Conservation (phyloP, 1,139 yeast genomes). For the Candida smagusa region DNA sequence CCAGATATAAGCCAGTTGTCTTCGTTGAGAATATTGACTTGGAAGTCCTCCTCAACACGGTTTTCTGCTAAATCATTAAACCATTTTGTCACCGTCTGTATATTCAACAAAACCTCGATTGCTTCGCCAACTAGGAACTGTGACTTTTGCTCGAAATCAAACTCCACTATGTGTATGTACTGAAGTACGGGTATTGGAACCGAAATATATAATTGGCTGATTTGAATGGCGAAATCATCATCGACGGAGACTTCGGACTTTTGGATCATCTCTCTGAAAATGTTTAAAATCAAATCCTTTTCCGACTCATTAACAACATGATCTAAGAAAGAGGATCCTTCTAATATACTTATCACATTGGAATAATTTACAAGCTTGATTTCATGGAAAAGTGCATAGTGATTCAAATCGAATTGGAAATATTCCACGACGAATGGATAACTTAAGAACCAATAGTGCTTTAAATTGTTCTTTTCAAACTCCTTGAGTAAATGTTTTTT, state of each 20-base stretch:
- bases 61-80: conserved; percentile 13
- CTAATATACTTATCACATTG: conserved; percentile 15
- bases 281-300: conserved; percentile 12
- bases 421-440: conserved; percentile 20
- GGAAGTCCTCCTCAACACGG: conserved; percentile 18
- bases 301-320: conserved; percentile 14
- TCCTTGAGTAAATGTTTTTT: conserved; percentile 6
- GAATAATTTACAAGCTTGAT: conserved; percentile 20
- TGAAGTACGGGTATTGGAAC: conserved; percentile 54
- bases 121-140: conserved; percentile 65
- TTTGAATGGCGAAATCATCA: conserved; percentile 3
- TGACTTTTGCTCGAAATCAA: conserved; percentile 32
- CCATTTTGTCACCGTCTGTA: conserved; percentile 50
- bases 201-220: conserved; percentile 33
- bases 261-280: conserved; percentile 8
- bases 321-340: conserved; percentile 11
- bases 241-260: conserved; percentile 4
- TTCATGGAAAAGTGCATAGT: conserved; percentile 31
- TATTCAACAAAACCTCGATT: conserved; percentile 39
- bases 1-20: conserved; percentile 75
- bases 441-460: conserved; percentile 25
- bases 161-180: conserved; percentile 49
- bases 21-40: conserved; percentile 30
- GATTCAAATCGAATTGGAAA: conserved; percentile 34
- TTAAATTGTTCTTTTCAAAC: conserved; percentile 11